Evolutionary conservation across 225 moss, liverwort and hornwort genomes (phyloP).

Genomic region (Polytrichum commune): DNA sequence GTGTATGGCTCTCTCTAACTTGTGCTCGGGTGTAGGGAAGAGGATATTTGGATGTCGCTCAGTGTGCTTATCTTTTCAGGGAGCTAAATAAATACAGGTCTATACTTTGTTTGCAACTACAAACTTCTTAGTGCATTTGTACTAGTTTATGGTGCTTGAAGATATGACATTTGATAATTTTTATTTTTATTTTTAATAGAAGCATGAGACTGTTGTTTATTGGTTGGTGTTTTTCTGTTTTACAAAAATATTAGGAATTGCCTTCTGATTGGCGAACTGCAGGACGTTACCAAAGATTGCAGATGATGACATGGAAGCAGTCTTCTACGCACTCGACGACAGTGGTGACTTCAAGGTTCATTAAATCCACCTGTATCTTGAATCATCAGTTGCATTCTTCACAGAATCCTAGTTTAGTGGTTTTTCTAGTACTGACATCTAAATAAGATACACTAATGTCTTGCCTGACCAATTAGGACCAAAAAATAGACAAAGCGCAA

Average conservation of each 20-base stretch:
- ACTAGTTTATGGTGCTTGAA: not conserved
- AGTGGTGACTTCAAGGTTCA: slow-evolving; percentile 86
- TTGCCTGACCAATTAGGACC: no score
- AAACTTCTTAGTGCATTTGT: no score
- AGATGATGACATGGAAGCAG: slow-evolving; percentile 85
- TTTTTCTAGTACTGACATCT: no score
- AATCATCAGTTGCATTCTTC: no score
- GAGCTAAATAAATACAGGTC: slow-evolving; percentile 90
- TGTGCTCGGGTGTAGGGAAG: slow-evolving; percentile 35
- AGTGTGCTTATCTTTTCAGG: slow-evolving; percentile 65
- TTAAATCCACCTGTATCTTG: no score
- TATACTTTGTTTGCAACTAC: not conserved
- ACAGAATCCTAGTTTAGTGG: no score
- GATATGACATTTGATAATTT: not conserved
- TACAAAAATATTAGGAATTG: no score
- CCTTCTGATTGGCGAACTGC: slow-evolving; percentile 2
- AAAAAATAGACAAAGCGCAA: no score
- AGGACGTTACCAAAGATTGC: slow-evolving; percentile 88
- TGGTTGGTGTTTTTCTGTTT: not conserved
- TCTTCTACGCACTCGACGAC: slow-evolving; percentile 85
- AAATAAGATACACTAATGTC: no score
- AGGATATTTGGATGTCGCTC: slow-evolving; percentile 62
- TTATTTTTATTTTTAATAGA: not conserved
- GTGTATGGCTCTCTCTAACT: not conserved
- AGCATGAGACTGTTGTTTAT: not conserved